Evolutionary conservation across 352 stramenopile genomes (phyloP).

Genomic region (Hyphochytrium catenoides): DNA sequence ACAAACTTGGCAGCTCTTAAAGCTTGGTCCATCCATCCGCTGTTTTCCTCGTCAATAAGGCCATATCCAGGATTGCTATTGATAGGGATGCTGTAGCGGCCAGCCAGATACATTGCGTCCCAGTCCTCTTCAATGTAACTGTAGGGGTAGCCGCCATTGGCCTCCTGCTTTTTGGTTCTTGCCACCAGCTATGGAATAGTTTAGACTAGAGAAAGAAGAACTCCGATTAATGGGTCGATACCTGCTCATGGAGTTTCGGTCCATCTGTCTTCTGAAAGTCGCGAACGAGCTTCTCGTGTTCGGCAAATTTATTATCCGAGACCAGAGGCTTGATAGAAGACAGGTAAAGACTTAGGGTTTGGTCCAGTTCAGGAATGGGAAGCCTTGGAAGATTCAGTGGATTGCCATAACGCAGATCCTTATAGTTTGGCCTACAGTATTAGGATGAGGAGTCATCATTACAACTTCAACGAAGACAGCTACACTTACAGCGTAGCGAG

Average conservation of each 20-base stretch:
- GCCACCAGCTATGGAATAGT: too few relatives aligned
- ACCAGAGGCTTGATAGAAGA: constrained; percentile 48
- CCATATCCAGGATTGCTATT: constrained; percentile 73
- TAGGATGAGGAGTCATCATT: too few relatives aligned
- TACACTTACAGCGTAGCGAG: too few relatives aligned
- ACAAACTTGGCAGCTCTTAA: constrained; percentile 46
- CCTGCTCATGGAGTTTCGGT: constrained; percentile 3
- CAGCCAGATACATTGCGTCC: constrained; percentile 70
- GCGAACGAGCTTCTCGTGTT: constrained; percentile 30
- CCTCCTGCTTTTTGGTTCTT: not conserved
- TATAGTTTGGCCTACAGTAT: too few relatives aligned
- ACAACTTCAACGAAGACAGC: too few relatives aligned
- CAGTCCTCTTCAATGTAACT: constrained; percentile 78
- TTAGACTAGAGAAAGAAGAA: too few relatives aligned
- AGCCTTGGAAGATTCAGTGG: constrained; percentile 31
- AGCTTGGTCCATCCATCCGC: constrained; percentile 14
- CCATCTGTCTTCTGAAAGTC: constrained; percentile 16
- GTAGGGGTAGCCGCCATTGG: constrained; percentile 36
- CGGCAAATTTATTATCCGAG: constrained; percentile 23
- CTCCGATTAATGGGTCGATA: too few relatives aligned
- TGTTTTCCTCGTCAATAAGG: constrained; percentile 43
- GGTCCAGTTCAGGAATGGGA: constrained; percentile 59
- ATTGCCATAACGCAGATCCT: too few relatives aligned
- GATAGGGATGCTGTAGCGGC: constrained; percentile 61
- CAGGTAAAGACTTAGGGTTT: constrained; percentile 64